Evolutionary conservation across 2,329 filamentous ascomycete species (phyloP).

Genomic region (Neobulgaria alba): DNA sequence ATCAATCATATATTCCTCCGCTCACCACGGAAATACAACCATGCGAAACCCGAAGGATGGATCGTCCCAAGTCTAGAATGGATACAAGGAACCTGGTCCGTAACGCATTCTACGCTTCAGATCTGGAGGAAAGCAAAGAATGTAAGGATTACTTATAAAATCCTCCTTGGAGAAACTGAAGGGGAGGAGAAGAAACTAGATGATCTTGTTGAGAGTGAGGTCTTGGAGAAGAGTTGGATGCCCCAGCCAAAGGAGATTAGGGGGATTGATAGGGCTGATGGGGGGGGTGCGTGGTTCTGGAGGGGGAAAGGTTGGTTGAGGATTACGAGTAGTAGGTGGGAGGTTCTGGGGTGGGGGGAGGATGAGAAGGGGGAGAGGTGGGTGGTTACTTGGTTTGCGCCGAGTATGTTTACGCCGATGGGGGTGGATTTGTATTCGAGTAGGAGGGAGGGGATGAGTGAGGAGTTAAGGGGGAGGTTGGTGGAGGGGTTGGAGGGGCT

Average conservation of each 20-base stretch:
- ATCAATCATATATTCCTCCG: too few relatives aligned
- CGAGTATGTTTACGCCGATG: constrained; percentile 74
- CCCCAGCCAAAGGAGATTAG: constrained; percentile 49
- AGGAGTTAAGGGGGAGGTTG: constrained; percentile 17
- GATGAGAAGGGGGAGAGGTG: constrained; percentile 44
- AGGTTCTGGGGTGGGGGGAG: constrained; percentile 66
- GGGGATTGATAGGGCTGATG: constrained; percentile 51
- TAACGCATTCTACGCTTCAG: constrained; percentile 65
- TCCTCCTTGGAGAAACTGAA: constrained; percentile 30
- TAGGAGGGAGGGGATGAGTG: constrained; percentile 47
- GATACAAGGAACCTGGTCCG: constrained; percentile 60
- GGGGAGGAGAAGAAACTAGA: constrained; percentile 40
- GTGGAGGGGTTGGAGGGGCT: constrained; percentile 48
- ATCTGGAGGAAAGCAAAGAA: constrained; percentile 80
- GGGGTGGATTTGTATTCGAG: constrained; percentile 73
- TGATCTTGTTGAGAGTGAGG: constrained; percentile 63
- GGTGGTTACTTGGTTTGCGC: constrained; percentile 78
- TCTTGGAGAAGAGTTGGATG: constrained; percentile 34
- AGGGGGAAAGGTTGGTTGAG: constrained; percentile 66
- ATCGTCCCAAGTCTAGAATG: constrained; percentile 44
- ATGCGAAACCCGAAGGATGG: too few relatives aligned
- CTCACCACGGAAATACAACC: too few relatives aligned
- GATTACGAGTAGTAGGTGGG: constrained; percentile 70
- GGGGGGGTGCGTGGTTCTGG: constrained; percentile 57
- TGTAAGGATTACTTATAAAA: constrained; percentile 68